Percentiles rank a stretch among this genome's conserved stretches.
phyloP scores from a whole-genome alignment of 176 grass and related monocot genomes.

The Eleusine indica region DNA sequence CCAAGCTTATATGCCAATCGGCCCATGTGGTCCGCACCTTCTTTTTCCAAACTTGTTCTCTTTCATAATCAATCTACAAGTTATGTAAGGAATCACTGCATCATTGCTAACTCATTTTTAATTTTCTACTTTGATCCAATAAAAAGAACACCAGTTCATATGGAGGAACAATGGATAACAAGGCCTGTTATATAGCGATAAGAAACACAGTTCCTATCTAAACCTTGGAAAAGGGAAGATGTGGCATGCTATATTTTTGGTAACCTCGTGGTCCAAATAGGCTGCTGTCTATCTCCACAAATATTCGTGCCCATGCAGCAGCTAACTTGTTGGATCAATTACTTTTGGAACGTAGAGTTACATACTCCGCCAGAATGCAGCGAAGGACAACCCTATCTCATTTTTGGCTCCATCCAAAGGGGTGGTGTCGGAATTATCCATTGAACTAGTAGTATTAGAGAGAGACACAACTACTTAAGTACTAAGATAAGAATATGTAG shows the following conservation, averaged over 20 bases:
- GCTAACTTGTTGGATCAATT: not conserved
- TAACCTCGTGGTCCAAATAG: not conserved
- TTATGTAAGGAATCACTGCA: constrained; percentile 18
- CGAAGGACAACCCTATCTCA: not conserved
- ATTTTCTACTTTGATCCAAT: constrained; percentile 2
- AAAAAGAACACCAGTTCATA: not conserved
- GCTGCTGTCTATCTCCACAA: not conserved
- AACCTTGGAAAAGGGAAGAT: not conserved
- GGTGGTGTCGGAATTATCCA: not conserved
- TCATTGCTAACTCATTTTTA: not conserved
- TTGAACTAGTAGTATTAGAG: not conserved
- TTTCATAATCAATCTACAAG: constrained; percentile 88
- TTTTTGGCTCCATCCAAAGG: not conserved
- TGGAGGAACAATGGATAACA: not conserved
- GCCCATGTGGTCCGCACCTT: constrained; percentile 44
- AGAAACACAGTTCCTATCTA: not conserved
- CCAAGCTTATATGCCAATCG: constrained; percentile 85
- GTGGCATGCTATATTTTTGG: not conserved
- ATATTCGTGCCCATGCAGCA: not conserved
- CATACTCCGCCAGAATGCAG: not conserved
- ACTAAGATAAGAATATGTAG: not conserved
- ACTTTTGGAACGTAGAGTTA: no score
- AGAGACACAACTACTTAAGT: not conserved
- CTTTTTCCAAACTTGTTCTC: constrained; percentile 70
- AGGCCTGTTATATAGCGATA: not conserved